Evolutionary conservation across 2,329 filamentous ascomycete species (phyloP), one percentile per base, ranked within the genome.

Genomic region (Colletotrichum sp.): DNA sequence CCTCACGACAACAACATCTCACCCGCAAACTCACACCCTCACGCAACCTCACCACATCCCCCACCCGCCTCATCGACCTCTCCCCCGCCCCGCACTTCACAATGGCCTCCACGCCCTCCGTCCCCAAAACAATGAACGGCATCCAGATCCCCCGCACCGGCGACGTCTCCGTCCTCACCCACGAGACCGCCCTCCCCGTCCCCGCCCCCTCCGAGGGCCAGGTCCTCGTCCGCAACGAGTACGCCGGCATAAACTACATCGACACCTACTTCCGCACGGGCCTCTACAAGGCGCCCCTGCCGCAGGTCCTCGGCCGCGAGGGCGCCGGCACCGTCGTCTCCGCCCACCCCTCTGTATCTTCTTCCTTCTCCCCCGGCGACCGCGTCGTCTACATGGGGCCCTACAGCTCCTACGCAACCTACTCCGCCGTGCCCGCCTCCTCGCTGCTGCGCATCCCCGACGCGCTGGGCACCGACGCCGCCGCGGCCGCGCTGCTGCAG

Each of bases 211-310:
- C 91, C 44, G 91, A 93, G n/a, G 93, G 92, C 75, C 89, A 98
- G 79, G 85, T 98, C 26, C 90, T 98, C 6, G 91, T 98, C 75
- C 94, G 93, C 85, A 98, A 98, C 85, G 91, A 93, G 78, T 94
- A 91, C 82, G 89, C 94, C 65, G 96, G 96, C 76, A 88, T 98
- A 77, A 98, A 98, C 86, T 98, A 91, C 86, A 98, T 98, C 81
- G 96, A 98, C 85, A 98, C 88, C 52, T 98, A 98, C 86, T 98
- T 96, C 90, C 95, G 96, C 83, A 92, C 90, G 15, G 96, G 96
- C 13, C 91, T 98, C 67, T 98, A 98, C 88, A 87, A 89, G 13
- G 87, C 92, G 2, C 89, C 94, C 1, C 92, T 94, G 80, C 96
- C 96, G 6, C 90, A 94, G 80, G 92, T 93, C 67, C 93, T 96